Conservation (phyloP, 805 yeast genomes). For the Candida cerambycidarum region DNA sequence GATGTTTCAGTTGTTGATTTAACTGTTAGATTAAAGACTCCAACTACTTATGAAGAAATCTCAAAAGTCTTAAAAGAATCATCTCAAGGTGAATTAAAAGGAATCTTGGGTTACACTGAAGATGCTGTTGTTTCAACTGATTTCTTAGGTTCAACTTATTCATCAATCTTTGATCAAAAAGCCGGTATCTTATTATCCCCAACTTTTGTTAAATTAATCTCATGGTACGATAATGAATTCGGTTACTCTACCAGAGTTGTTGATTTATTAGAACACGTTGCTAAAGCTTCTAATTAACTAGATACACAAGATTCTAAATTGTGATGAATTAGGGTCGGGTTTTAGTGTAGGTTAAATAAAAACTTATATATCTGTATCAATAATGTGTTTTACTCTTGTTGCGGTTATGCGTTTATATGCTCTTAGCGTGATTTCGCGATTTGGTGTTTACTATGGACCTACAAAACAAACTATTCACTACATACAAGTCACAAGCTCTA, state of each 20-base stretch:
- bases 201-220: slow-evolving; percentile 84
- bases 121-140: slow-evolving; percentile 91
- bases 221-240: slow-evolving; percentile 96
- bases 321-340: slow-evolving; percentile 5
- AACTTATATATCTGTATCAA: no score
- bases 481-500: neutral
- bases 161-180: slow-evolving; percentile 86
- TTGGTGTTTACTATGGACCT: no score
- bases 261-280: slow-evolving; percentile 81
- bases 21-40: slow-evolving; percentile 77
- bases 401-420: no score
- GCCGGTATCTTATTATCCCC: slow-evolving; percentile 89
- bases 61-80: slow-evolving; percentile 73
- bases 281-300: slow-evolving; percentile 42
- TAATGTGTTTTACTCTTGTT: no score
- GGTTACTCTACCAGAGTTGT: slow-evolving; percentile 97
- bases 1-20: slow-evolving; percentile 93
- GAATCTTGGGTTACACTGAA: slow-evolving; percentile 85
- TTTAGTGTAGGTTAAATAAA: neutral
- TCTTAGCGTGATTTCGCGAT: no score
- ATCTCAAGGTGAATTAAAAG: slow-evolving; percentile 75
- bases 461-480: slow-evolving; percentile 1
- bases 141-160: slow-evolving; percentile 79
- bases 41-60: slow-evolving; percentile 81
- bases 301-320: slow-evolving; percentile 14